These are phyloP conservation scores for Lepiota venenata DNA, from an alignment of 768 basidiomycete species.

Conservation along the genomic window DNA sequence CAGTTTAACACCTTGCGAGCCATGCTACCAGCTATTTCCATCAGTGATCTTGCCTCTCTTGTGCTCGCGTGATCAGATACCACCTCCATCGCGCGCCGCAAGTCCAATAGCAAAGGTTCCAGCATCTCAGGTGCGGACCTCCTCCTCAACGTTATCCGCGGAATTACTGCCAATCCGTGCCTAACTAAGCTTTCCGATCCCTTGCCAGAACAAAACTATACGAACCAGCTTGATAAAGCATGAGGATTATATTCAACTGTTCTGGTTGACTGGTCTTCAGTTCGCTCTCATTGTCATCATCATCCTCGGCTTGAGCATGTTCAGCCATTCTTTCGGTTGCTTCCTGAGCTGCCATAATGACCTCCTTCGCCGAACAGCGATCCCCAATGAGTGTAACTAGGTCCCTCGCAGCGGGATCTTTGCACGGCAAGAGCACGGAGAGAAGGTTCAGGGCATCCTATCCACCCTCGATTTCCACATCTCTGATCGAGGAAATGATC, in stretches of 20 bases:
- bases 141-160: constrained; percentile 39
- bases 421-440: constrained; percentile 35
- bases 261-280: constrained; percentile 20
- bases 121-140: constrained; percentile 41
- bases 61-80: constrained; percentile 21
- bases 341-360: constrained; percentile 45
- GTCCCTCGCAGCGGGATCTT: constrained; percentile 33
- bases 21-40: constrained; percentile 26
- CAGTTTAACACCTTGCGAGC: constrained; percentile 25
- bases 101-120: constrained; percentile 34
- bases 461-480: neutral
- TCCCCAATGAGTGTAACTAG: constrained; percentile 39
- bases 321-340: constrained; percentile 32
- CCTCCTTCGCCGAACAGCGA: constrained; percentile 41
- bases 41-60: constrained; percentile 30
- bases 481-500: neutral
- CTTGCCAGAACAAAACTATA: neutral
- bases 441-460: constrained; percentile 44
- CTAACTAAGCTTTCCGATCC: constrained; percentile 5
- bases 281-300: constrained; percentile 25
- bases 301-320: constrained; percentile 19
- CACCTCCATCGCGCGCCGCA: constrained; percentile 28
- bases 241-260: constrained; percentile 35
- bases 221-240: constrained; percentile 38
- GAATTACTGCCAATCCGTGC: constrained; percentile 33